These are phyloP conservation scores for Seminavis robusta DNA, from an alignment of 108 stramenopile genomes.

Conservation along the genomic window DNA sequence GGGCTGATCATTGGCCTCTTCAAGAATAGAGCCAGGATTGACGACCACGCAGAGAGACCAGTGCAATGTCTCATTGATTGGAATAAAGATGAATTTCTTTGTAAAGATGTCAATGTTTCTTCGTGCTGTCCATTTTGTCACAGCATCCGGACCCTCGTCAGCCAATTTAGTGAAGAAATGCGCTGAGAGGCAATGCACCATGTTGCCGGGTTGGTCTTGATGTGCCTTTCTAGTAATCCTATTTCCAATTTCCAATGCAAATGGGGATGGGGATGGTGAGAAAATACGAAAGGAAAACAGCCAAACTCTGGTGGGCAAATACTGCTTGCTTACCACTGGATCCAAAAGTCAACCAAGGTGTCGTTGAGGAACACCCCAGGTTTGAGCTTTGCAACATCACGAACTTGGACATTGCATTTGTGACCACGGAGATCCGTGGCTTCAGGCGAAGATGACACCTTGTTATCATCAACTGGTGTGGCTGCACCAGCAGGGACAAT, in stretches of 20 bases:
- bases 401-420: too few species aligned
- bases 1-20: constrained; percentile 4
- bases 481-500: too few species aligned
- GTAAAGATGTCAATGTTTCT: constrained; percentile 86
- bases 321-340: constrained; percentile 78
- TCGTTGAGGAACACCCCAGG: constrained; percentile 84
- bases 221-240: constrained; percentile 51
- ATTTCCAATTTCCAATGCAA: too few species aligned
- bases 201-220: too few species aligned
- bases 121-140: constrained; percentile 72
- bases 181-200: constrained; percentile 85
- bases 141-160: constrained; percentile 55
- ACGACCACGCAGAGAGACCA: constrained; percentile 94
- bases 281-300: too few species aligned
- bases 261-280: too few species aligned
- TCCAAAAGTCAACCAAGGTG: constrained; percentile 86
- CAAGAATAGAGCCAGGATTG: constrained; percentile 74
- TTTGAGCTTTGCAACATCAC: too few species aligned
- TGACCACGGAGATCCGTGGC: too few species aligned
- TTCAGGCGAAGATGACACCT: too few species aligned
- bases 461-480: too few species aligned
- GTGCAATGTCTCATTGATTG: constrained; percentile 89
- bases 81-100: constrained; percentile 90
- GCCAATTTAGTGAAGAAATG: constrained; percentile 80
- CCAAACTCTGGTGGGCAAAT: too few species aligned